Conservation (phyloP, 1,284 basidiomycete genomes). For the Tilletia setariae region DNA sequence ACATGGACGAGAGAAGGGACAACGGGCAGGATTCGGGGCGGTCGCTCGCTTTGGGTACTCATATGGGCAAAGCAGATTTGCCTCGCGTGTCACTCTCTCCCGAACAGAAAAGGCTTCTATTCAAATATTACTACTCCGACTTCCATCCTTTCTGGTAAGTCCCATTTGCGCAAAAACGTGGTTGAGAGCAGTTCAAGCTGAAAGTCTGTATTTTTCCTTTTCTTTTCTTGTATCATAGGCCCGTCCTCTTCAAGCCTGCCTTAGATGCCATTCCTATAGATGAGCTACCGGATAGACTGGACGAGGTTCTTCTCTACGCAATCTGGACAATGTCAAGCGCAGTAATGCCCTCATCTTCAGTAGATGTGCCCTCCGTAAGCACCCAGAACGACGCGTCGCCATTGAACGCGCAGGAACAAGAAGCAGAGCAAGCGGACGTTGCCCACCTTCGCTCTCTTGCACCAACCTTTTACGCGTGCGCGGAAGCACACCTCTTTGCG, state of each 20-base stretch:
- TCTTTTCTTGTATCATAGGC: constrained; percentile 13
- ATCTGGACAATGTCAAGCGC: constrained; percentile 35
- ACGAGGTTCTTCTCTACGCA: constrained; percentile 34
- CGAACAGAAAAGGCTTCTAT: constrained; percentile 32
- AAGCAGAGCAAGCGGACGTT: background rate
- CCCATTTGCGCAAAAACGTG: too few relatives aligned
- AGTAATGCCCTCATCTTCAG: background rate
- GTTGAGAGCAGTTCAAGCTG: too few relatives aligned
- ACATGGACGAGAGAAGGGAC: too few relatives aligned
- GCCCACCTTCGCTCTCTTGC: background rate
- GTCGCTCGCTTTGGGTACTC: too few relatives aligned
- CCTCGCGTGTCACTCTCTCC: constrained; percentile 3
- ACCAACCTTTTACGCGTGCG: constrained; percentile 15
- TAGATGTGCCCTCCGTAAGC: background rate
- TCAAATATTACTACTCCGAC: constrained; percentile 42
- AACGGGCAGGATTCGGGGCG: too few relatives aligned
- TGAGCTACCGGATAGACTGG: constrained; percentile 32
- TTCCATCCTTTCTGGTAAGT: constrained; percentile 41
- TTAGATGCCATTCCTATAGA: constrained; percentile 31
- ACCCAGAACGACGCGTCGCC: background rate
- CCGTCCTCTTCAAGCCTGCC: constrained; percentile 45
- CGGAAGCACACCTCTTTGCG: constrained; percentile 37
- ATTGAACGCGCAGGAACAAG: background rate
- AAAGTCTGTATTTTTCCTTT: too few relatives aligned
- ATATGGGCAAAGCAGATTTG: background rate